Base-by-base conservation (phyloP, 805 yeast genomes). In the Torulaspora franciscae region DNA sequence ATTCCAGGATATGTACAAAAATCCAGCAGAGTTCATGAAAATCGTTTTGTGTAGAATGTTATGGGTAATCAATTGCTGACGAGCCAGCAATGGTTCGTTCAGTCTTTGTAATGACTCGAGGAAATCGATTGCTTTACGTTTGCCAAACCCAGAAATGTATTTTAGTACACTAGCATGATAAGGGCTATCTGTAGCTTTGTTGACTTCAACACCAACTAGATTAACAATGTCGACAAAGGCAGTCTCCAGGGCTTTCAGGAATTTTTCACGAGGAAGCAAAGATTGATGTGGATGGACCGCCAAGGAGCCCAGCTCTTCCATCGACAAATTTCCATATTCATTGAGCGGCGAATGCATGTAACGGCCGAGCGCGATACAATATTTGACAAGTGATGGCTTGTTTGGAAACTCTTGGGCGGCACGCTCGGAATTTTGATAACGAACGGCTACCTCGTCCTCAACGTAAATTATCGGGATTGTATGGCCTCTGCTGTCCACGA, bases 171-270 rank as follows among this genome's bases (percentile, higher is more conserved):
- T 76, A 2, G 95, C 86, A 48, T 79, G 67, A 57, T 87, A 85
- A 1, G 80, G 71, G 33, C 63, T 64, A 45, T 85, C 85, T 5
- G 88, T 82, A 6, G 96, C 95, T 50, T 83, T 90, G 57, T 93
- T 91, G 57, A 93, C 82, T 54, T 91, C 96, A 23, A 91, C 85
- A 59, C 99, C 99, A 42, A 86, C 95, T 71, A 87, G 71, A 63
- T 91, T 89, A 10, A 86, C 85, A 48, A 84, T 80, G 66, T 93
- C 99, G 37, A 93, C 97, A 60, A 87, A 83, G 1, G 83, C 85
- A 3, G 91, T 74, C 47, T 85, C 91, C 44, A 86, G 64, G 1
- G 93, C 85, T 48, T 78, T 81, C 42, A 66, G 62, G 22, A 91
- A 70, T 37, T 71, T 67, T 38, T 85, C 95, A 27, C 70, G 72